Base-by-base conservation (phyloP, 441 rosid species). In the Geranium incanum region DNA sequence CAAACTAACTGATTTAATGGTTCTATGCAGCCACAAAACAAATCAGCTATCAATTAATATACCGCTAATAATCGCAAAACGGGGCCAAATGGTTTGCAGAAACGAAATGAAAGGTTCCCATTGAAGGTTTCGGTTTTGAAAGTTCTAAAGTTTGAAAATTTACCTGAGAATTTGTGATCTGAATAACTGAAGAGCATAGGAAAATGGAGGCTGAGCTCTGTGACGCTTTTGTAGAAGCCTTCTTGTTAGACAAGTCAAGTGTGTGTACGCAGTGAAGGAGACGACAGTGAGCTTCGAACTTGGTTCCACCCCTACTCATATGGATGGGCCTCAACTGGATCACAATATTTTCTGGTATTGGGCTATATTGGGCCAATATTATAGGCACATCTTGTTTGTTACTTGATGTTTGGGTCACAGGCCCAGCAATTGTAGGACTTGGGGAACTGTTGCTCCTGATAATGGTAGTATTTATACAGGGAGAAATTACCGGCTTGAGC, bases 181-280 rank as follows among this genome's bases (percentile, higher is more conserved):
- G 64, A 16, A 28, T 2, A 18, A 18, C 11, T 16, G 12, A 59
- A 59, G 33, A 19, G 65, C 65, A 59, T 28, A 59, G 65, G 21
- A 59, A 18, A 59, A 19, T 59, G 65, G 36, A 18, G 65, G 8
- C 11, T 59, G 65, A 59, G 65, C 65, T 59, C 8, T 19, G 65
- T 59, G 33, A 59, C 36, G 65, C 28, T 59, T 59, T 18, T 59
- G 21, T 57, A 5, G 7, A 52, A 73, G 59, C 76, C 76, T 59
- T 69, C 77, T 74, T 74, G 77, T 1, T 57, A 69, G n/a, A 68
- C 77, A 74, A 74, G 77, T 7, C 72, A 74, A 28, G 33, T 28
- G 33, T 28, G 33, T 28, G 33, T 28, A 28, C 38, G 69, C 0
- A 1, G 15, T 11, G 13, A 13, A 48, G 28, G 52, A 33, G 28